Evolutionary conservation across 2,329 filamentous ascomycete species (phyloP), one percentile per base, ranked within the genome.

Genomic region (Cladosporium sphaerospermum): DNA sequence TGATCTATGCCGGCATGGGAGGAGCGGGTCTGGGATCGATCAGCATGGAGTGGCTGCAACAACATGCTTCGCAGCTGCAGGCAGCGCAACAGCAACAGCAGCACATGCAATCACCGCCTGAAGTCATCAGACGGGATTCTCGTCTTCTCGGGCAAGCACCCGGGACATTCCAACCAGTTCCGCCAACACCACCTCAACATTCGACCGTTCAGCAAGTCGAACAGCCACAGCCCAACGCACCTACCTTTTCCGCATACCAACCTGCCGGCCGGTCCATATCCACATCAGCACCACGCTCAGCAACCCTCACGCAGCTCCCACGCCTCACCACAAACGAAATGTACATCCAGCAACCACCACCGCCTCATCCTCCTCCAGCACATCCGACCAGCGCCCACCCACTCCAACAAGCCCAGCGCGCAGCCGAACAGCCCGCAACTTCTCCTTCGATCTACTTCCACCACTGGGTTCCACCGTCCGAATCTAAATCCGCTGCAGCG

Each of bases 371-470:
- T 45, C 73, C 73, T n/a, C 61, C 67, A 45, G 66, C 64, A n/a
- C 66, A 67, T 42, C 63, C 69, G 7, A 60, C 65, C 56, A 56
- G 64, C 64, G 55, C 64, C 28, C 73, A 75, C 55, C 72, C 72
- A 45, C 57, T 72, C 39, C 72, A 74, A 53, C 70, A 71, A 53
- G 69, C 72, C 37, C 78, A 82, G 52, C 71, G 75, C 7, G 71
- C 76, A 43, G 78, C 79, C 55, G 79, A 86, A 60, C 81, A 83
- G 44, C 71, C 81, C 42, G 76, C 84, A 58, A 79, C 82, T 14
- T 88, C 86, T 39, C 83, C 86, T 0, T 86, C 85, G 18, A 87
- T 95, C 45, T 93, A 89, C 69, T 96, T 96, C 68, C 89, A 95
- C 66, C 89, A 95, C 67, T 96, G 90, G 89, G 87, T 92, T 55